Evolutionary conservation across 2,329 filamentous ascomycete genomes (phyloP), one percentile per base, ranked within the genome.

Genomic region (Hypoxylon sp.): DNA sequence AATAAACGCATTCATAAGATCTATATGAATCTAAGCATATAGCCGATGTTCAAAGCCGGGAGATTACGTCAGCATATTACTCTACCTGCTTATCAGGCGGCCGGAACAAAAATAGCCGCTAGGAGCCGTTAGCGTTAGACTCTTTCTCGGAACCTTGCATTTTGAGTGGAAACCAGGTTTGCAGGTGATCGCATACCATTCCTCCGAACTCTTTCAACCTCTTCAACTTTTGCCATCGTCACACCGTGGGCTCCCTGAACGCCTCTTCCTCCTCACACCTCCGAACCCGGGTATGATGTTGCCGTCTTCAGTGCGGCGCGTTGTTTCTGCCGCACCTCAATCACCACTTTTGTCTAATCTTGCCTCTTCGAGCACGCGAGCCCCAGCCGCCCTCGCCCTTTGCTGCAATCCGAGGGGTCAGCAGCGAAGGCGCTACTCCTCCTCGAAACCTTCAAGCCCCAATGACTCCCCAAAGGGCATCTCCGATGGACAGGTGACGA

Each of bases 361-460:
- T 66, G 77, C 80, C 72, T 78, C 82, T 51, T 75, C 82, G 49
- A 79, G 79, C 60, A 73, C 84, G 70, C 82, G 82, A 74, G 77
- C 79, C 50, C 75, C 79, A 55, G 76, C 80, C 64, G 75, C 80
- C 64, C 66, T 80, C 72, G 69, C 75, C 61, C 74, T 80, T 67
- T 71, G 82, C 72, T 79, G 81, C 73, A 75, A 78, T 69, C 78
- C 81, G 60, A 77, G 61, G 61, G 74, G 79, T 68, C 85, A 85
- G 73, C 86, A 88, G 79, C 82, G 86, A 63, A 71, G 78, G 74
- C 82, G 87, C 72, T 88, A 83, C 74, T 89, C 88, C 10, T 89
- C 88, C 31, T 89, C 88, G 35, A 90, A 89, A 77, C 86, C 88
- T n/a, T 89, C 87, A 40, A 85, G 85, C 73, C 84, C 87, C n/a